Conservation (phyloP, 306 rosid species). For the Inga oerstediana region DNA sequence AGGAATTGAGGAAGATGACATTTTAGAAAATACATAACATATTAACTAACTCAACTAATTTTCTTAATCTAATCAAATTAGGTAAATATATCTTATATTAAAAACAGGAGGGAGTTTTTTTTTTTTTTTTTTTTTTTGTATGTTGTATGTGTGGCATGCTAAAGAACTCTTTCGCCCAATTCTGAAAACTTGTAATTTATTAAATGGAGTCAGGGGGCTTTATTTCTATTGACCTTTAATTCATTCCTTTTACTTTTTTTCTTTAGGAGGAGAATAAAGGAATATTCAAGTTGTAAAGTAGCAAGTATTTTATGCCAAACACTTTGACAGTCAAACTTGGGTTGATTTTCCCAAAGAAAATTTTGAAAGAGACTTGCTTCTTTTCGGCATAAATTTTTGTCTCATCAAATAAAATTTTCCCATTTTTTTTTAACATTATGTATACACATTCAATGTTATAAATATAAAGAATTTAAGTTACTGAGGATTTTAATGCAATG, state of each 20-base stretch:
- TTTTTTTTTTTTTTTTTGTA: not conserved
- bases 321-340: conserved; percentile 64
- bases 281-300: conserved; percentile 79
- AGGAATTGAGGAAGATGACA: no score
- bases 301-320: conserved; percentile 50
- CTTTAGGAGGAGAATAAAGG: conserved; percentile 53
- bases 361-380: conserved; percentile 61
- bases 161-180: not conserved
- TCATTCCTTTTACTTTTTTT: not conserved
- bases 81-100: no score
- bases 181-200: not conserved
- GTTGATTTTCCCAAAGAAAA: conserved; percentile 57
- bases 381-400: not conserved
- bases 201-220: not conserved
- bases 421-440: not conserved
- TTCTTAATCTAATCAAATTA: no score
- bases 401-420: not conserved
- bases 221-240: not conserved
- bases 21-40: no score
- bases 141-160: not conserved
- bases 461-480: not conserved
- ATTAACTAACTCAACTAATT: no score
- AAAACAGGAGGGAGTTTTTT: no score
- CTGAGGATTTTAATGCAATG: not conserved
- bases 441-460: not conserved